Evolutionary conservation across 1,284 basidiomycete species (phyloP).

Genomic region (Naganishia sp.): DNA sequence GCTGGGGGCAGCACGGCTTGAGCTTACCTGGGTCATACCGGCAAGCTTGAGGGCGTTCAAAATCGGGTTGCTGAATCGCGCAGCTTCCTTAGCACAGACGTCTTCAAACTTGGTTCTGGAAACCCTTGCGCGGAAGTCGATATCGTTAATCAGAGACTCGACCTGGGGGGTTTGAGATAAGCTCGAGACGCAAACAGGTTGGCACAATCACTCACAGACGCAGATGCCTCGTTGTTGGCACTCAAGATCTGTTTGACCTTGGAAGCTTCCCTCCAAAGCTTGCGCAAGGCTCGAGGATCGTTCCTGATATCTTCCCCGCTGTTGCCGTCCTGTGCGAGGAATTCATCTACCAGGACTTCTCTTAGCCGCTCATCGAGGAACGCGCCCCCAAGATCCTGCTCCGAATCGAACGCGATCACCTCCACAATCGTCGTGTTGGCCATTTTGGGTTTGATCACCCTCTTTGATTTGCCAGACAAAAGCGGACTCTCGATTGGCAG

Average conservation of each 20-base stretch:
- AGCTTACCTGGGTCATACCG: conserved; percentile 30
- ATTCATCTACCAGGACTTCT: conserved; percentile 72
- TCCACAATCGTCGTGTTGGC: conserved; percentile 71
- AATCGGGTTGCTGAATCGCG: conserved; percentile 71
- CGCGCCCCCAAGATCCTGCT: conserved; percentile 74
- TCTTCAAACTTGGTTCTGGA: conserved; percentile 76
- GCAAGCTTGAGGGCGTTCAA: conserved; percentile 71
- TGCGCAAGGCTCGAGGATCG: conserved; percentile 85
- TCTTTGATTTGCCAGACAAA: conserved; percentile 47
- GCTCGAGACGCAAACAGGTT: not conserved
- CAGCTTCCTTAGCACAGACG: conserved; percentile 58
- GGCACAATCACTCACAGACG: conserved; percentile 60
- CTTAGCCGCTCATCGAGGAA: conserved; percentile 80
- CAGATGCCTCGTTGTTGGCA: conserved; percentile 79
- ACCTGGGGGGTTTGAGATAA: conserved; percentile 57
- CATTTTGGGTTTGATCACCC: conserved; percentile 54
- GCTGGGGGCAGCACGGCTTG: not conserved
- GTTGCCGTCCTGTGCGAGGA: conserved; percentile 42
- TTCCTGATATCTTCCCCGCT: conserved; percentile 38
- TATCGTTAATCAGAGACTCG: conserved; percentile 84
- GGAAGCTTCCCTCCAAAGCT: conserved; percentile 88
- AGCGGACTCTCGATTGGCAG: conserved; percentile 44
- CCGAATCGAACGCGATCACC: conserved; percentile 76
- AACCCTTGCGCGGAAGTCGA: conserved; percentile 82
- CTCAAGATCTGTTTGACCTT: conserved; percentile 91